phyloP scores from a whole-genome alignment of 192 early-diverging fungal genomes.

The Dimargaris verticillata region DNA sequence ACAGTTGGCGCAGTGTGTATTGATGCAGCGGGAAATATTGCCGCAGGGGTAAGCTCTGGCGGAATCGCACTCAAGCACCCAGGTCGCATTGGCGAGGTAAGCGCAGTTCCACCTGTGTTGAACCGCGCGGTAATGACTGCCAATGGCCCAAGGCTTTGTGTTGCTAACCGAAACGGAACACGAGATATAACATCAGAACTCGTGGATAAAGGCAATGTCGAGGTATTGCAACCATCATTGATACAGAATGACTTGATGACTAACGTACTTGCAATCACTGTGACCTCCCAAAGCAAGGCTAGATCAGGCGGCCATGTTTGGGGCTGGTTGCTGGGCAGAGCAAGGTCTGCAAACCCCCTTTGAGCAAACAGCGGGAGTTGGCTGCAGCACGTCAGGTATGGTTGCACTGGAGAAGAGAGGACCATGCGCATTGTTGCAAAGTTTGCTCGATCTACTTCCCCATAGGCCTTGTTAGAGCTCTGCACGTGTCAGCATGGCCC shows the following conservation, averaged over 20 bases:
- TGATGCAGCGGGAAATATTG: constrained; percentile 40
- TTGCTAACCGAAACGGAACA: not conserved
- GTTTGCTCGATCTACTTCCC: not conserved
- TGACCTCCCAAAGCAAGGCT: not conserved
- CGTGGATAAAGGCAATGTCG: not conserved
- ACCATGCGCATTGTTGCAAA: constrained; percentile 9
- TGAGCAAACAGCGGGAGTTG: constrained; percentile 17
- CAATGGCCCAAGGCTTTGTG: not conserved
- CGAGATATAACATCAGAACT: not conserved
- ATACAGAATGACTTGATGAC: not conserved
- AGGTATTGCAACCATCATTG: not conserved
- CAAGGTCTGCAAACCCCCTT: constrained; percentile 8
- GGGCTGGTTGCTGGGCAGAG: constrained; percentile 68
- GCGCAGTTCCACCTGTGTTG: not conserved
- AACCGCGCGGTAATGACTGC: not conserved
- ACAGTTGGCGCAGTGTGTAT: constrained; percentile 82
- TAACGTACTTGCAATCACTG: no score
- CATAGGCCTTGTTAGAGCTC: not conserved
- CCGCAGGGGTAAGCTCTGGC: constrained; percentile 67
- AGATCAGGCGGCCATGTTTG: constrained; percentile 63
- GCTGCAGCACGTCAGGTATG: constrained; percentile 42
- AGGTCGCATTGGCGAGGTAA: constrained; percentile 70
- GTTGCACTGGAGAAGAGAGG: not conserved
- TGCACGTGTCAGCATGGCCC: not conserved
- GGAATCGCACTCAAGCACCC: constrained; percentile 72